Evolutionary conservation across 352 stramenopile species (phyloP), one percentile per base, ranked within the genome.

Genomic region (Blastocystis sp.): DNA sequence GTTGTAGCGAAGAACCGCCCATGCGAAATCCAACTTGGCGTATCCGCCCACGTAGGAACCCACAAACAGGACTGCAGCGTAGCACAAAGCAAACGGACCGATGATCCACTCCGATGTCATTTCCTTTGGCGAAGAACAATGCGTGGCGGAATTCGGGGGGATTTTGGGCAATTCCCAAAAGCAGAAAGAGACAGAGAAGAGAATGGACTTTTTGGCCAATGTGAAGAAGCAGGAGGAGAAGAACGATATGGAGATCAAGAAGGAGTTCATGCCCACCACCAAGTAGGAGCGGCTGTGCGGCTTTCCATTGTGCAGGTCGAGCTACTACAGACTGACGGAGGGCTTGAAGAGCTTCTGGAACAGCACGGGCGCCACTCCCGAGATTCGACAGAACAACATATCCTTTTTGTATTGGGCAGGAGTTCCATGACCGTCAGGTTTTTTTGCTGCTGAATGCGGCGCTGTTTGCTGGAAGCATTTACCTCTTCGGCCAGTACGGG

Each of bases 261-360:
- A 77, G 66, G 66, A 77, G 21, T 77, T 60, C 52, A 59, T 77
- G 40, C 66, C 66, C 4, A 61, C 38, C 19, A 77, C 66, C 43
- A 77, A 77, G 66, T 77, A 59, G 3, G 38, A 3, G 11, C 9
- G 24, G 19, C 3, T 52, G 28, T 34, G 24, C 21, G 17, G 3
- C 10, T 10, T 11, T 0, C n/a, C 10, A 3, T 24, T 61, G 14
- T 77, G 4, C 45, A 77, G 66, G 10, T 77, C 66, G 52, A 77
- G 66, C 45, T 77, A 77, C 19, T 77, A 77, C 24, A 34, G 66
- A 38, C 34, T 77, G 3, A 77, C 66, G n/a, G 38, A 77, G 40
- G 66, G 66, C 4, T 77, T 77, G n/a, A 77, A 77, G 66, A 77
- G 43, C 45, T 60, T 77, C 34, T 77, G 66, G 66, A 77, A 77